Evolutionary conservation across 1,139 yeast species (phyloP), one percentile per base, ranked within the genome.

Genomic region (Magnusiomyces tetraspermus): DNA sequence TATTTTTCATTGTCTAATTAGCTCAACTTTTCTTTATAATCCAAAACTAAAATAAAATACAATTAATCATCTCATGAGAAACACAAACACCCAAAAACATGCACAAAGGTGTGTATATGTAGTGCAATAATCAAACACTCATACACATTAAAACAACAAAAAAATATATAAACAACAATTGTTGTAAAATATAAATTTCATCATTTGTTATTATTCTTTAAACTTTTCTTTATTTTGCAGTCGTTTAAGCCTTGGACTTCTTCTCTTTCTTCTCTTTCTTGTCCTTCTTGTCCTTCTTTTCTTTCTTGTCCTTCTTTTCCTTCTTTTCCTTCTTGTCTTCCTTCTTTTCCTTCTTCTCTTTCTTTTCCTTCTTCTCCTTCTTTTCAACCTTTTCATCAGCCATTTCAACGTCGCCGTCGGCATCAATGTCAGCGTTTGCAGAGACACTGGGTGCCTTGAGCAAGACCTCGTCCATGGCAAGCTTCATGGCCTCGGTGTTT

Each of bases 401-500:
- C 28, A 51, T 61, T 21, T 58, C 64, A 64, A 74, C 73, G 69
- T 75, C 73, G 67, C 68, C 58, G 65, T 72, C 66, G 66, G 62
- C 76, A 75, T 75, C 80, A 62, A 74, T 79, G 67, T 73, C 77
- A 72, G 72, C 67, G 22, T 49, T 49, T 19, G 66, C 70, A 67
- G 68, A 71, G 55, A 69, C 76, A 53, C 67, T 72, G 46, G 64
- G 58, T 55, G 82, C 83, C 57, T 73, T 73, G 47, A 67, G 66
- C n/a, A 71, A 66, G 6, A 71, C 72, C 66, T 85, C 77, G 56
- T 85, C 83, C 73, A 89, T 78, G 58, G 97, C 97, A 71, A 85
- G 87, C 68, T 84, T 80, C 74, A 92, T 86, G 60, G 98, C 98
- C 63, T 88, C 95, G 46, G 92, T 74, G 71, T 92, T 92, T 79